A percentile compares a stretch with the other conserved stretches of the same genome.
These are phyloP conservation scores for Hypoxylon sp. DNA, from an alignment of 2,329 filamentous ascomycete genomes.

Conservation along the genomic window DNA sequence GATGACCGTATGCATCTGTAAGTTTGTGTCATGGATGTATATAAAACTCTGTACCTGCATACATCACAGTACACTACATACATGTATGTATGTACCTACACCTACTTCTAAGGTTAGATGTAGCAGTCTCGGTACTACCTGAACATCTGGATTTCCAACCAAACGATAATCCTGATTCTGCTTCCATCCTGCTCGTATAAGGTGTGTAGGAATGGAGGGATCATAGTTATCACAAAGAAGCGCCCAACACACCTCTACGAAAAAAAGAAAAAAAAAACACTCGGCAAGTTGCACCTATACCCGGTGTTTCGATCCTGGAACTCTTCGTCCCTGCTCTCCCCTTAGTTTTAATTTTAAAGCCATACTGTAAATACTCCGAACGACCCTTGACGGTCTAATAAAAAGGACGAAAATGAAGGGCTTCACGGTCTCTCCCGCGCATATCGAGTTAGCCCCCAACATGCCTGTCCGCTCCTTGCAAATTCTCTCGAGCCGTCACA, in stretches of 20 bases:
- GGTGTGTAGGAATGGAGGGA: not conserved
- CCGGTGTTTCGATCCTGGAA: slow-evolving; percentile 23
- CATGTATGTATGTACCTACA: too few species aligned
- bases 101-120: too few species aligned
- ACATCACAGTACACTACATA: slow-evolving; percentile 27
- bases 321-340: slow-evolving; percentile 14
- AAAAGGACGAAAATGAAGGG: slow-evolving; percentile 12
- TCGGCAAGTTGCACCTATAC: slow-evolving; percentile 10
- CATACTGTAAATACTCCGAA: slow-evolving; percentile 1
- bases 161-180: not conserved
- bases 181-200: not conserved
- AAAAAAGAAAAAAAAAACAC: slow-evolving; percentile 13
- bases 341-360: slow-evolving; percentile 1
- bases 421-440: slow-evolving; percentile 35
- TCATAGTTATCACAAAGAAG: slow-evolving; percentile 1
- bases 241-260: not conserved
- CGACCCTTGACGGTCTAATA: slow-evolving; percentile 33
- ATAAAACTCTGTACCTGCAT: slow-evolving; percentile 36
- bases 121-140: too few species aligned
- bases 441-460: slow-evolving; percentile 17
- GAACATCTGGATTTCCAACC: slow-evolving; percentile 4
- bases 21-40: slow-evolving; percentile 29
- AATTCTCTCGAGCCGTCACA: not conserved
- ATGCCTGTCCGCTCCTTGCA: not conserved
- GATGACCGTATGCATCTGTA: slow-evolving; percentile 20